Evolutionary conservation across 805 yeast genomes (phyloP), one percentile per base, ranked within the genome.

Genomic region (Ogataea polymorpha): DNA sequence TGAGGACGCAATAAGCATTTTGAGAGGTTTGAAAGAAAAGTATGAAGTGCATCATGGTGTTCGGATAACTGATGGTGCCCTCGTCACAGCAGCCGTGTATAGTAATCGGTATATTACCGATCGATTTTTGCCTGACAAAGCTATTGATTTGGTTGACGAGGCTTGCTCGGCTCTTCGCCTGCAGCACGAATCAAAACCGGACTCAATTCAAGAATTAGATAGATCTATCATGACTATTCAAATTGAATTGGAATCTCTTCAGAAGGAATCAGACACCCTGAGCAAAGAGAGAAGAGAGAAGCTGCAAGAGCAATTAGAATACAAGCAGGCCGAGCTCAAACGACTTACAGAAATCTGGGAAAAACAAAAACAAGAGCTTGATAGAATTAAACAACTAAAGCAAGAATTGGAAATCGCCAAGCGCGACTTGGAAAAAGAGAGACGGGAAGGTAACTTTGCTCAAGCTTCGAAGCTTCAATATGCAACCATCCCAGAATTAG

Each of bases 31-130:
- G 55, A 90, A 91, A 61, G 98, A 91, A 57, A 76, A 85, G 47
- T 91, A 91, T 61, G 99, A 91, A 59, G 96, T 91, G 2, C 99
- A 91, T 56, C 99, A 91, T 57, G 99, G 99, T 66, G 99, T 91
- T 6, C 77, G 96, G 49, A 87, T 91, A 44, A 77, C 91, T 3
- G 99, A 91, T 59, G 77, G 89, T 35, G 96, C 99, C 0, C 70
- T 91, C 41, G 97, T 91, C 2, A 85, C 96, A 0, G 96, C 98
- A 10, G 96, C 96, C 0, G 81, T 86, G 6, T 78, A 90, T 57
- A 80, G 95, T 35, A 86, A 88, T 58, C 74, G 99, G 49, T 91
- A 91, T 61, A 86, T 91, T 41, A 85, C 95, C 3, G 97, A 91
- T 61, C 68, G 98, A 41, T 89, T 80, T 55, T 68, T 91, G 27